These are phyloP conservation scores for Fusarium sp. DNA, from an alignment of 2,329 filamentous ascomycete species.

Conservation along the genomic window DNA sequence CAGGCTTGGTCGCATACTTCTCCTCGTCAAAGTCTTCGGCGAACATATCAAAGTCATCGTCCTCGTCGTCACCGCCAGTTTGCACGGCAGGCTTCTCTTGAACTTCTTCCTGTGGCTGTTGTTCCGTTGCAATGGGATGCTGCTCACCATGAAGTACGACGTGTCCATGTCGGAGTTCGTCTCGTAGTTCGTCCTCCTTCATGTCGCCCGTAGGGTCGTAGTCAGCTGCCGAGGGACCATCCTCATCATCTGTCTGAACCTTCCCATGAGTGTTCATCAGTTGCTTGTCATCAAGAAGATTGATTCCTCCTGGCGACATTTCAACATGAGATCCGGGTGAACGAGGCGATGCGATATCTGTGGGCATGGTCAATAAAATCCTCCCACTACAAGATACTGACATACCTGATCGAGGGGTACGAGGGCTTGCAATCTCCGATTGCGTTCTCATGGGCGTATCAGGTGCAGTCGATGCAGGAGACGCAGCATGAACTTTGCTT, in stretches of 20 bases:
- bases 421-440: constrained; percentile 58
- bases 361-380: constrained; percentile 44
- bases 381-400: not conserved
- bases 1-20: constrained; percentile 71
- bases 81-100: constrained; percentile 50
- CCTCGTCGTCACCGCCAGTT: constrained; percentile 62
- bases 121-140: constrained; percentile 48
- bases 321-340: constrained; percentile 64
- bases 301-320: constrained; percentile 72
- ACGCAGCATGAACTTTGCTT: constrained; percentile 66
- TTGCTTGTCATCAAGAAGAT: constrained; percentile 76
- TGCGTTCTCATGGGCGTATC: constrained; percentile 58
- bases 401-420: constrained; percentile 67
- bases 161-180: constrained; percentile 75
- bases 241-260: constrained; percentile 63
- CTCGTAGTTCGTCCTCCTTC: constrained; percentile 83
- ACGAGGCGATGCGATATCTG: constrained; percentile 60
- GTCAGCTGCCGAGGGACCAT: constrained; percentile 91
- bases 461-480: constrained; percentile 67
- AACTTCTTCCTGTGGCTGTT: constrained; percentile 46
- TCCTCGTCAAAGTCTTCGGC: constrained; percentile 82
- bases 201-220: constrained; percentile 93
- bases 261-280: constrained; percentile 74
- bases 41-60: constrained; percentile 84
- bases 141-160: constrained; percentile 65